These are phyloP conservation scores for Aureobasidium sp. DNA, from an alignment of 2,329 filamentous ascomycete species.

Conservation along the genomic window DNA sequence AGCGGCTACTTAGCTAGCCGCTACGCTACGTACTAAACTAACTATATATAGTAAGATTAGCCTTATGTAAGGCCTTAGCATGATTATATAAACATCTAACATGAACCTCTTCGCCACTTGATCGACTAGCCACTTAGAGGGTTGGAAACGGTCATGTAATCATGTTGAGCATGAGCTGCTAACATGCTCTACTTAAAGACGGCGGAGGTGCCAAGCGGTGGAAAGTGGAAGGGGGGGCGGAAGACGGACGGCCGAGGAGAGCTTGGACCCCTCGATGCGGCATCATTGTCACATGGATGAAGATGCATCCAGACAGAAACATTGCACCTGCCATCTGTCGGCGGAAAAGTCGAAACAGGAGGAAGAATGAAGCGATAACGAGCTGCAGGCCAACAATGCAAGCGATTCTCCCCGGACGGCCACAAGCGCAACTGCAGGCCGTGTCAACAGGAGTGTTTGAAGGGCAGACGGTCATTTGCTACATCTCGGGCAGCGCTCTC, in stretches of 20 bases:
- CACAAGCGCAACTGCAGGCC: constrained; percentile 69
- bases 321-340: not conserved
- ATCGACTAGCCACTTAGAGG: too few relatives aligned
- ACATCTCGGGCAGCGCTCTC: constrained; percentile 82
- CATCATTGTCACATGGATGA: constrained; percentile 5
- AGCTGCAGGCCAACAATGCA: constrained; percentile 46
- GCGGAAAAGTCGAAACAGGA: not conserved
- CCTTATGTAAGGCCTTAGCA: too few relatives aligned
- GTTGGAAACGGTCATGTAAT: too few relatives aligned
- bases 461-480: constrained; percentile 64
- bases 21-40: too few relatives aligned
- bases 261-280: not conserved
- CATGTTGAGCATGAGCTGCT: too few relatives aligned
- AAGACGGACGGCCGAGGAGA: not conserved
- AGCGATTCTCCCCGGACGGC: constrained; percentile 70
- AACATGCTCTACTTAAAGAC: too few relatives aligned
- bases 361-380: not conserved
- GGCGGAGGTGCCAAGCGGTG: too few relatives aligned
- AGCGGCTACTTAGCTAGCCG: too few relatives aligned
- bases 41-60: too few relatives aligned
- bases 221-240: not conserved
- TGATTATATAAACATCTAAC: too few relatives aligned
- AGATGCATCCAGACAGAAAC: not conserved
- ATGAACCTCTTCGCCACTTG: too few relatives aligned
- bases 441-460: constrained; percentile 68